phyloP scores from a whole-genome alignment of 305 asterid species.

The Solanum aculeatissimum region DNA sequence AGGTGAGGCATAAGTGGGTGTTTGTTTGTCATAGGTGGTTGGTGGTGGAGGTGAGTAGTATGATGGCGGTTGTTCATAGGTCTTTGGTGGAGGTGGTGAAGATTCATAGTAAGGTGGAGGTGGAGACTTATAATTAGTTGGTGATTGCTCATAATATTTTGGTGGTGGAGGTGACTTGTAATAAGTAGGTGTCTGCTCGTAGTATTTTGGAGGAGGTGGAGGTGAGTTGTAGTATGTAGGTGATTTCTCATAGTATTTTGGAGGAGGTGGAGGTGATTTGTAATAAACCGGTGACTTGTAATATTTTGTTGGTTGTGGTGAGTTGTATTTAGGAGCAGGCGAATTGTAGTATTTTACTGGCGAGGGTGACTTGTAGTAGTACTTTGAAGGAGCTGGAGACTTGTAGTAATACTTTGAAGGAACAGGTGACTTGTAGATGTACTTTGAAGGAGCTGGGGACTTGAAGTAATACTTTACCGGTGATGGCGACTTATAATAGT shows the following conservation, averaged over 20 bases:
- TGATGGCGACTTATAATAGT: background rate
- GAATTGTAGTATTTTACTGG: background rate
- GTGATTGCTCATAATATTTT: background rate
- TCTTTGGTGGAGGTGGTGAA: background rate
- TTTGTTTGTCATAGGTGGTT: background rate
- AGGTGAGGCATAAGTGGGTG: background rate
- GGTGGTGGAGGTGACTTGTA: background rate
- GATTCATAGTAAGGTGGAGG: background rate
- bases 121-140: background rate
- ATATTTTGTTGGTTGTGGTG: background rate
- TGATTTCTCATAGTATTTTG: background rate
- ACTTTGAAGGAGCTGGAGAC: background rate
- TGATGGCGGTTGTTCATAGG: background rate
- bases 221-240: background rate
- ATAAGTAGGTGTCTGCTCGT: background rate
- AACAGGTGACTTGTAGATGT: background rate
- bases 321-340: background rate
- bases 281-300: background rate
- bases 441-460: background rate
- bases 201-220: background rate
- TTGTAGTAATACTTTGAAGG: background rate
- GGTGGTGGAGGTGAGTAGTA: background rate
- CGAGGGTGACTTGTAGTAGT: background rate
- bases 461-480: background rate
- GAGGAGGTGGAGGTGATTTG: background rate